These are phyloP conservation scores for Arthroderma sp. DNA, from an alignment of 2,329 filamentous ascomycete species.

Conservation along the genomic window DNA sequence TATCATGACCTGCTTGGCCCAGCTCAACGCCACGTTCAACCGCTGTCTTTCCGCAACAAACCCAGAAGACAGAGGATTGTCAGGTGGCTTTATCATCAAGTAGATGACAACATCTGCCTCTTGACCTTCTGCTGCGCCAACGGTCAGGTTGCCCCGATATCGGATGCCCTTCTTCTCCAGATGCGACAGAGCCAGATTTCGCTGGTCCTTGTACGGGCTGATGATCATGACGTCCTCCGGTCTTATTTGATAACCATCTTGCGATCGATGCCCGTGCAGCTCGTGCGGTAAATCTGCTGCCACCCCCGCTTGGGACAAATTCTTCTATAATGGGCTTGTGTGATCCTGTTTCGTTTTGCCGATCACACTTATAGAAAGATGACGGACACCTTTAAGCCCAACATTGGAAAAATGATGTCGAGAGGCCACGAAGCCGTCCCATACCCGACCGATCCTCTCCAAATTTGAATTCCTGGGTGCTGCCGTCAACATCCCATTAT, in stretches of 20 bases:
- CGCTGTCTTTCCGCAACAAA: constrained; percentile 3
- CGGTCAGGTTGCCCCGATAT: constrained; percentile 2
- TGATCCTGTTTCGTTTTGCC: not conserved
- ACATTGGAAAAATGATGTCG: not conserved
- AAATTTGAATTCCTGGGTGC: not conserved
- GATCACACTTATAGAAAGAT: not conserved
- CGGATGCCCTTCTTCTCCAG: not conserved
- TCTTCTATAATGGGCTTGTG: not conserved
- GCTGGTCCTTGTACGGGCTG: constrained; percentile 1
- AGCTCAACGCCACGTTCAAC: constrained; percentile 4
- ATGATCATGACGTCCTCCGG: constrained; percentile 1
- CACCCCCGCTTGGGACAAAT: not conserved
- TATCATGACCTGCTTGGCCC: not conserved
- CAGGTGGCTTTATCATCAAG: constrained; percentile 4
- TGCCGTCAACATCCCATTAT: not conserved
- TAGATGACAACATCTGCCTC: constrained; percentile 6
- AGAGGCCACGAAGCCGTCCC: not conserved
- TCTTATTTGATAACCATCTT: not conserved
- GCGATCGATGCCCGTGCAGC: not conserved
- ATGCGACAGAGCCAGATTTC: not conserved
- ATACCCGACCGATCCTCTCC: not conserved
- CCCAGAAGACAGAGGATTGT: not conserved
- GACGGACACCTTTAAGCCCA: not conserved
- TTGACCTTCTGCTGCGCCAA: constrained; percentile 4
- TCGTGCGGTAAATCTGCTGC: not conserved